Evolutionary conservation across 257 asterid genomes (phyloP).

Genomic region (Mitragyna speciosa): DNA sequence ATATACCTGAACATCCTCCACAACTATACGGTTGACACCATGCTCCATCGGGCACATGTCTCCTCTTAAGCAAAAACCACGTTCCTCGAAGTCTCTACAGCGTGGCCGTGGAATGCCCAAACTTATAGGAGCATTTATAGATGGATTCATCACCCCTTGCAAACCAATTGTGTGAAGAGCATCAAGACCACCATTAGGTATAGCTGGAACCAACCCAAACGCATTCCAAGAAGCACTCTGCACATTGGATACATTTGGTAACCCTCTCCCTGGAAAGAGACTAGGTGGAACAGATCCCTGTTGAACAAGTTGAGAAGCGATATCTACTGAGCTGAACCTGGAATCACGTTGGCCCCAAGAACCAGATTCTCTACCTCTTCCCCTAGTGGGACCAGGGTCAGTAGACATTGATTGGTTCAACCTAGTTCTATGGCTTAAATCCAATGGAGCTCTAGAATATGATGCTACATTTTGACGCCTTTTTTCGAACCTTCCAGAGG

Average conservation of each 20-base stretch:
- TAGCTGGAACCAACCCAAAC: slow-evolving; percentile 78
- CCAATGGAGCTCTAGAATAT: slow-evolving; percentile 62
- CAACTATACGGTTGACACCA: slow-evolving; percentile 92
- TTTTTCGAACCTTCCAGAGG: slow-evolving; percentile 59
- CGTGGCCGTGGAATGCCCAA: slow-evolving; percentile 74
- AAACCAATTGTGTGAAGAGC: slow-evolving; percentile 68
- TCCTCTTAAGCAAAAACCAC: slow-evolving; percentile 98
- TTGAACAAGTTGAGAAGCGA: slow-evolving; percentile 64
- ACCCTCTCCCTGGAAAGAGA: slow-evolving; percentile 74
- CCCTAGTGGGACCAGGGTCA: slow-evolving; percentile 59
- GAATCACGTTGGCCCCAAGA: slow-evolving; percentile 71
- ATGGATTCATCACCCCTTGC: slow-evolving; percentile 70
- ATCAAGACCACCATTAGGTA: slow-evolving; percentile 79
- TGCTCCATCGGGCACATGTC: slow-evolving; percentile 99
- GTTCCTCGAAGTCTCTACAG: slow-evolving; percentile 98
- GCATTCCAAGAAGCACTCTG: slow-evolving; percentile 67
- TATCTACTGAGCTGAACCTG: slow-evolving; percentile 71
- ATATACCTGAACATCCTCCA: slow-evolving; percentile 98
- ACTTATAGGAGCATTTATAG: slow-evolving; percentile 57
- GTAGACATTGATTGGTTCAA: slow-evolving; percentile 53
- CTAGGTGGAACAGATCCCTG: slow-evolving; percentile 62
- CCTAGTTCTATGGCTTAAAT: slow-evolving; percentile 56
- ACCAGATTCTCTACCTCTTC: slow-evolving; percentile 71
- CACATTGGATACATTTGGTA: slow-evolving; percentile 54
- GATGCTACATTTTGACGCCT: slow-evolving; percentile 50